Evolutionary conservation across 495 filamentous ascomycete species (phyloP).

Genomic region (Neurospora pannonica): DNA sequence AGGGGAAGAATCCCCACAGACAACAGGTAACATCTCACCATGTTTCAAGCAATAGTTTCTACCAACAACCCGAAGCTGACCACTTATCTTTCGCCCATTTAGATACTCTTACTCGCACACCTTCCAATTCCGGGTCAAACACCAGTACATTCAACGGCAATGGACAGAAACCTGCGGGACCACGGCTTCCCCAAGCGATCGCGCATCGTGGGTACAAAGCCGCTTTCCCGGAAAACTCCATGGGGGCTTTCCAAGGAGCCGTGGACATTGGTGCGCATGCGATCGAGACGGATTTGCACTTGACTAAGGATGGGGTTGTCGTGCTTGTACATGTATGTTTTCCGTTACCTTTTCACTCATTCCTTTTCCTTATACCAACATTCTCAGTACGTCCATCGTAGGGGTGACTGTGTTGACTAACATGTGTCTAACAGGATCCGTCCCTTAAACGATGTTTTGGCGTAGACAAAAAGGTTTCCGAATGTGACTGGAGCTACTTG

Average conservation of each 20-base stretch:
- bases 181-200: constrained; percentile 58
- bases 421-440: constrained; percentile 48
- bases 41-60: background rate
- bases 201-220: constrained; percentile 81
- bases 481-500: constrained; percentile 68
- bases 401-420: background rate
- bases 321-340: constrained; percentile 71
- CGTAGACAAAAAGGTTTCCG: constrained; percentile 53
- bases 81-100: background rate
- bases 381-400: background rate
- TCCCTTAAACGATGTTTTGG: constrained; percentile 75
- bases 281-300: constrained; percentile 79
- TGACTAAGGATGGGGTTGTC: constrained; percentile 73
- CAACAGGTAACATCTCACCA: background rate
- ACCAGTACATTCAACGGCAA: background rate
- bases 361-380: background rate
- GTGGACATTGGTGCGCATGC: constrained; percentile 66
- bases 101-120: background rate
- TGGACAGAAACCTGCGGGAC: background rate
- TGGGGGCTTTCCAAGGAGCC: constrained; percentile 66
- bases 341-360: background rate
- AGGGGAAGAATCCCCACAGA: background rate
- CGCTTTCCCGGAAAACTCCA: constrained; percentile 75
- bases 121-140: background rate
- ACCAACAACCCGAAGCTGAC: background rate